Evolutionary conservation across 192 early-diverging fungal species (phyloP).

Genomic region (Coemansia sp.): DNA sequence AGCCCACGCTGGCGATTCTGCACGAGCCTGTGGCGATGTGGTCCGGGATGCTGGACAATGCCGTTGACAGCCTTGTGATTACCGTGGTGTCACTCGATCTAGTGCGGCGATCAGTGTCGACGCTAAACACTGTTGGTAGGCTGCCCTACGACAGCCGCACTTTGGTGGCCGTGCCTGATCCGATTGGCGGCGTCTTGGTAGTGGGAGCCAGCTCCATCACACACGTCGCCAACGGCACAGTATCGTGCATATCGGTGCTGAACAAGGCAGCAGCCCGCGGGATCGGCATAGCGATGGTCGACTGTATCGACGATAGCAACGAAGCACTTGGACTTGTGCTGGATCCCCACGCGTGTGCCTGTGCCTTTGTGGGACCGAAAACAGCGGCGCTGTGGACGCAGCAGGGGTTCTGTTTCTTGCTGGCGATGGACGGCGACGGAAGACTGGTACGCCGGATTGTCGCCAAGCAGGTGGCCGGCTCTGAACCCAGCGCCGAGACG

Average conservation of each 20-base stretch:
- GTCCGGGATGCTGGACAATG: constrained; percentile 69
- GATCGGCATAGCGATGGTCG: constrained; percentile 60
- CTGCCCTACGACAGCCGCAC: constrained; percentile 83
- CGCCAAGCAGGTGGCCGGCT: constrained; percentile 47
- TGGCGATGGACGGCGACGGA: constrained; percentile 74
- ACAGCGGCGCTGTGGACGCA: constrained; percentile 72
- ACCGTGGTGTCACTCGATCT: constrained; percentile 88
- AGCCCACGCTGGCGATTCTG: constrained; percentile 93
- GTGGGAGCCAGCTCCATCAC: constrained; percentile 79
- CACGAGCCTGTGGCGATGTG: constrained; percentile 86
- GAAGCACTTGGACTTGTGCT: constrained; percentile 71
- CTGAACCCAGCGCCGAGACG: constrained; percentile 10
- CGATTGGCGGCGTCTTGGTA: constrained; percentile 85
- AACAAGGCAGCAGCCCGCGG: constrained; percentile 74
- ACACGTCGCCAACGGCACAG: constrained; percentile 81
- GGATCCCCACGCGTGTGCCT: constrained; percentile 61
- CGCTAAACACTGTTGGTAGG: constrained; percentile 73
- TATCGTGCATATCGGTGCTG: constrained; percentile 61
- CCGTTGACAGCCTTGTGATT: constrained; percentile 70
- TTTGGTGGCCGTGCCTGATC: constrained; percentile 75
- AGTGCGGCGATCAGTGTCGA: constrained; percentile 71
- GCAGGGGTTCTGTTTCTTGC: constrained; percentile 71
- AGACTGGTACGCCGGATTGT: constrained; percentile 76
- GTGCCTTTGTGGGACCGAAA: constrained; percentile 69
- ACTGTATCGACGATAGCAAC: constrained; percentile 52